These are phyloP conservation scores for Groenewaldozyma sp. DNA, from an alignment of 1,139 yeast species.

Conservation along the genomic window DNA sequence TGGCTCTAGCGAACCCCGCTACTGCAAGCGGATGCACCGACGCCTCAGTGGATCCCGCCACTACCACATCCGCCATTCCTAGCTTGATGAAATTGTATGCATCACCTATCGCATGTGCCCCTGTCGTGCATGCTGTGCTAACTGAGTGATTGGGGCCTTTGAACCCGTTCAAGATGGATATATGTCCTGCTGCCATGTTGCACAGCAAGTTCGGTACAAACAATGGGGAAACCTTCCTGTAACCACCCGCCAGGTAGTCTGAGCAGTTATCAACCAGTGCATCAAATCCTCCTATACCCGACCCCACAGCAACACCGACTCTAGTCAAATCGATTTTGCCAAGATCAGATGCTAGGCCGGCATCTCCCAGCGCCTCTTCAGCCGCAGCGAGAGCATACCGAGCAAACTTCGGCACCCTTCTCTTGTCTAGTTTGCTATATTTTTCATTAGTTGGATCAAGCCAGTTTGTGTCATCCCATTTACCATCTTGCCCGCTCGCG, in stretches of 20 bases:
- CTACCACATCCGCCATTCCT: conserved; percentile 77
- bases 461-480: conserved; percentile 33
- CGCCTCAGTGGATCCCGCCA: conserved; percentile 91
- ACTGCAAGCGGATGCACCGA: conserved; percentile 79
- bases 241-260: conserved; percentile 44
- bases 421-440: conserved; percentile 27
- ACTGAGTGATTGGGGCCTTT: conserved; percentile 84
- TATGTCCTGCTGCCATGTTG: conserved; percentile 93
- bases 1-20: conserved; percentile 88
- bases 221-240: conserved; percentile 69
- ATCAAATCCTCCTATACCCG: conserved; percentile 85
- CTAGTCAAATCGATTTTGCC: conserved; percentile 22
- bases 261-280: conserved; percentile 59
- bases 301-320: conserved; percentile 77
- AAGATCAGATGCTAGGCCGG: conserved; percentile 28
- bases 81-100: conserved; percentile 71
- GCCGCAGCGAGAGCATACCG: conserved; percentile 78
- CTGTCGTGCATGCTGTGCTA: conserved; percentile 96
- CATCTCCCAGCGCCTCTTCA: conserved; percentile 62
- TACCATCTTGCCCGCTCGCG: conserved; percentile 38
- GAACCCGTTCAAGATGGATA: conserved; percentile 67
- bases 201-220: conserved; percentile 76
- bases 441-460: conserved; percentile 25
- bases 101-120: conserved; percentile 89
- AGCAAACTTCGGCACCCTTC: conserved; percentile 62